Evolutionary conservation across 768 basidiomycete genomes (phyloP), one percentile per base, ranked within the genome.

Genomic region (Suillus variegatus): DNA sequence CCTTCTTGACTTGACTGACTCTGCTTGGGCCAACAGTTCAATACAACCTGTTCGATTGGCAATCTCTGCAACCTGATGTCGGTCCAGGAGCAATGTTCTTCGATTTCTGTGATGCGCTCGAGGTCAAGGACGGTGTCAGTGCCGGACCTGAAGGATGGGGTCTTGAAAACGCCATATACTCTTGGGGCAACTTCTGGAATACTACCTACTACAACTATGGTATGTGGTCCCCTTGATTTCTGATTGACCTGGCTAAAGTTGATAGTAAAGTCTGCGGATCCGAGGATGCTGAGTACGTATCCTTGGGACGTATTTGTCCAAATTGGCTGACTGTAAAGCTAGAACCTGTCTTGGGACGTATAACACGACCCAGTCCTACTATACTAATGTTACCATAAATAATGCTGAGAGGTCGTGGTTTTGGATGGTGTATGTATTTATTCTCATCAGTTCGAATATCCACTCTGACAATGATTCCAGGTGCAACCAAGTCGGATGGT

Each of bases 401-500:
- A 86, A 92, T 65, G 64, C 79, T 0, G 67, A 64, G 4, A 83
- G 91, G 28, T 90, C 90, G 4, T 93, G 90, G 90, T 74, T 78
- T 65, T 92, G 91, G 91, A 85, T 90, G 71, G 84, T 88, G 88
- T 84, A 75, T 65, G 82, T 72, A 40, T 56, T 38, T 72, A 41
- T 56, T 38, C 36, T 22, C 35, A n/a, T 61, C 9, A 6, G 20
- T 22, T 6, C 22, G 60, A 2, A 20, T 57, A 61, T 22, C 35
- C 14, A 25, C 35, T 56, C 36, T 56, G 36, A 65, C 43, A 54
- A 51, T 60, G 25, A 61, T 47, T n/a, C 56, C 35, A 89, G 88
- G 5, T 92, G 91, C 71, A 90, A 89, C 69, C 83, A 92, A 76
- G 81, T 92, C 1, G 91, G 91, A 32, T 89, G 65, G 64, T 78